Base-by-base conservation (phyloP, 306 rosid species). In the Castanospermum australe region DNA sequence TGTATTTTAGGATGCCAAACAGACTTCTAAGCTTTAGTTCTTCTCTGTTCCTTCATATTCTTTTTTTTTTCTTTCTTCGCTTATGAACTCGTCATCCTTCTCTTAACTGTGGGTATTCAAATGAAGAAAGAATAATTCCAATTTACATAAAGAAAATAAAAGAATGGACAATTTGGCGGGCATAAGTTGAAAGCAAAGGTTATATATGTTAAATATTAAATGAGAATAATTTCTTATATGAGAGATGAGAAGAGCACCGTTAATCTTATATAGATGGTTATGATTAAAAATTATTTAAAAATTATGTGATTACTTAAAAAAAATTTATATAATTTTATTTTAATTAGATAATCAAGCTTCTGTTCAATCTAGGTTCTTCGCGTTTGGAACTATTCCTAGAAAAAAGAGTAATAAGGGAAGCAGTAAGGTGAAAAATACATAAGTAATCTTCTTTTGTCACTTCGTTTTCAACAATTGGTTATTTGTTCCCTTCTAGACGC, bases 91-190 rank as follows among this genome's bases (percentile, higher is more conserved):
- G 13, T 8, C 42, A 36, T 52, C 66, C 45, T 56, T 76, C 50
- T 17, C 45, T 33, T 47, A 72, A 22, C 18, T 72, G 4, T 33
- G 73, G 4, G 41, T 72, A 14, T 62, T 45, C 22, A 64, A 44
- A 65, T 73, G 67, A 59, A 67, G 67, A 83, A 68, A 57, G 80
- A 55, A 71, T 28, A 65, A 15, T 72, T 77, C 71, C 33, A 66
- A 2, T 13, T 69, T 54, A 63, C 42, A 69, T 54, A 54, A 48
- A 24, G 18, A 17, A 28, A 45, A 50, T 17, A 18, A 22, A 68
- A 48, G 9, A 60, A 65, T 54, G 62, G 71, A n/a, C 11, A 51
- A 56, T 59, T 48, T 18, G 18, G 47, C 75, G 72, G 72, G 76
- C 67, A 68, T 75, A 10, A 50, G 17, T 55, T 38, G 52, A 77